phyloP scores from a whole-genome alignment of 805 yeast species.

The Ogataea paraovalis region DNA sequence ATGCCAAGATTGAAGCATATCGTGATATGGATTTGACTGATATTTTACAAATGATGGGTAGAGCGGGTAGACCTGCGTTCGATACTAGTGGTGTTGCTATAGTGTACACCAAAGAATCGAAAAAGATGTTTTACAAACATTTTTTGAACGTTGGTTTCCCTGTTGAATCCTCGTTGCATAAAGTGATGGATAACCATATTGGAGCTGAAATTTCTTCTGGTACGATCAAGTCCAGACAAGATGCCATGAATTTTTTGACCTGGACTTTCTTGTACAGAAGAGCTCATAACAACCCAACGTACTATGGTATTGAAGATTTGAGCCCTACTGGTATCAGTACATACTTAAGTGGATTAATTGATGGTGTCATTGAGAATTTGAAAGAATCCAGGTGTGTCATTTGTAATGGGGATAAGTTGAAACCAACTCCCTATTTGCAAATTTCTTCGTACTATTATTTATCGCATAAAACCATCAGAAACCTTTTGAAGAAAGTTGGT shows the following conservation, averaged over 20 bases:
- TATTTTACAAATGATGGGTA: slow-evolving; percentile 79
- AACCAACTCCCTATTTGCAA: slow-evolving; percentile 75
- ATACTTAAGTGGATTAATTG: slow-evolving; percentile 63
- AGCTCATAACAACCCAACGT: slow-evolving; percentile 74
- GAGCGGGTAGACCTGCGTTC: slow-evolving; percentile 80
- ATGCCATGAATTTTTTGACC: slow-evolving; percentile 69
- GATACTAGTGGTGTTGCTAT: slow-evolving; percentile 77
- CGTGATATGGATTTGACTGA: slow-evolving; percentile 81
- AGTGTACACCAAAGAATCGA: slow-evolving; percentile 70
- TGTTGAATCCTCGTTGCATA: slow-evolving; percentile 75
- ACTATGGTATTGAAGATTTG: slow-evolving; percentile 66
- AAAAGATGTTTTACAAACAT: slow-evolving; percentile 72
- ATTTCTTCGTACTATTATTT: slow-evolving; percentile 90
- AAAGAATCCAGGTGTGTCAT: slow-evolving; percentile 68
- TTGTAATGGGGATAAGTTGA: slow-evolving; percentile 44
- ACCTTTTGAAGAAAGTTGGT: slow-evolving; percentile 51
- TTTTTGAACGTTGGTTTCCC: slow-evolving; percentile 78
- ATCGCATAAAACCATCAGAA: slow-evolving; percentile 83
- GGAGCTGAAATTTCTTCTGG: slow-evolving; percentile 80
- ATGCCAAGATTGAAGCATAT: slow-evolving; percentile 62
- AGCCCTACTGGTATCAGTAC: slow-evolving; percentile 51
- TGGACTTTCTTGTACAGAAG: slow-evolving; percentile 76
- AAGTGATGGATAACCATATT: slow-evolving; percentile 70
- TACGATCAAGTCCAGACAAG: slow-evolving; percentile 57
- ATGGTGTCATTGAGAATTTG: slow-evolving; percentile 61